Evolutionary conservation across 371 early-diverging fungal genomes (phyloP).

Genomic region (Chytridium lagenaria): DNA sequence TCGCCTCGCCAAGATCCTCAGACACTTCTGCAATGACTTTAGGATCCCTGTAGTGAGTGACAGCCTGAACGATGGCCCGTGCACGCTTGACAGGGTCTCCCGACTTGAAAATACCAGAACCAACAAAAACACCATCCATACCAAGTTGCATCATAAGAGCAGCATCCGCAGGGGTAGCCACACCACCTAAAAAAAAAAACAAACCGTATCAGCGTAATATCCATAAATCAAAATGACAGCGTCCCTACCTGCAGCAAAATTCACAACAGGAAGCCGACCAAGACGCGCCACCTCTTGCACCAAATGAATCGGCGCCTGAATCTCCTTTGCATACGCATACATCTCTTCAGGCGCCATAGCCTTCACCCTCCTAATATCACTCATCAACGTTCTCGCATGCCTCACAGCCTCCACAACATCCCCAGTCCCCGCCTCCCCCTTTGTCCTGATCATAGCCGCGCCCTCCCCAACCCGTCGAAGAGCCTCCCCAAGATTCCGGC

Average conservation of each 20-base stretch:
- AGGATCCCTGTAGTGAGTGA: constrained; percentile 92
- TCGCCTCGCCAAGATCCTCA: constrained; percentile 91
- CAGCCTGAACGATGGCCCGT: constrained; percentile 94
- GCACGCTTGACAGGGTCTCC: constrained; percentile 97
- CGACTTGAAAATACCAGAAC: constrained; percentile 72
- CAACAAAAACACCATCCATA: constrained; percentile 91
- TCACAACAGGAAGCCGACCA: constrained; percentile 95
- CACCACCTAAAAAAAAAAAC: constrained; percentile 61
- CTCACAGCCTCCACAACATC: constrained; percentile 96
- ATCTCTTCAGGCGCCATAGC: constrained; percentile 59
- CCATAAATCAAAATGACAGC: constrained; percentile 12
- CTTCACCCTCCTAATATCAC: constrained; percentile 78
- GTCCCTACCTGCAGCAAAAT: constrained; percentile 92
- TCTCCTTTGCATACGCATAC: constrained; percentile 89
- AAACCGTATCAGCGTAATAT: not conserved
- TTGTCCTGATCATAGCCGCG: constrained; percentile 97
- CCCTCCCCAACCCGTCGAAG: constrained; percentile 95
- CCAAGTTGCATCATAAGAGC: constrained; percentile 97
- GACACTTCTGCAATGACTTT: constrained; percentile 88
- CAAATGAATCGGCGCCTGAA: constrained; percentile 88
- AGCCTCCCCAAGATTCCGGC: constrained; percentile 94
- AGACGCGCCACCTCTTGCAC: constrained; percentile 87
- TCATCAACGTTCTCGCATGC: constrained; percentile 86
- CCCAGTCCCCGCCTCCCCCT: constrained; percentile 98
- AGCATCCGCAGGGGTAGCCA: constrained; percentile 97